phyloP scores from a whole-genome alignment of 768 basidiomycete species.

The Antrodiella citrinella region DNA sequence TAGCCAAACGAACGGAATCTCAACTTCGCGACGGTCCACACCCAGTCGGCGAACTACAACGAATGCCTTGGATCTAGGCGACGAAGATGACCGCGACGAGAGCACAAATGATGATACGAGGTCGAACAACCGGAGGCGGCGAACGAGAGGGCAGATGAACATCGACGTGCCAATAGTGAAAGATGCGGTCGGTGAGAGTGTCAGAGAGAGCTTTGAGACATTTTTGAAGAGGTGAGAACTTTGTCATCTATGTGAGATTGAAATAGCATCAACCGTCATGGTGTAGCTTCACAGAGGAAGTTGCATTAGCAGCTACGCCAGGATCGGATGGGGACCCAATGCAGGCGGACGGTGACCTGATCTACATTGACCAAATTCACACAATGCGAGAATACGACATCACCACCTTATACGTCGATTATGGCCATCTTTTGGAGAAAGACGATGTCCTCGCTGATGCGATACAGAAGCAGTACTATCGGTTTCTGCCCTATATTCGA shows the following conservation, averaged over 20 bases:
- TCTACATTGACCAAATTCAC: slow-evolving; percentile 91
- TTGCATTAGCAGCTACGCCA: slow-evolving; percentile 64
- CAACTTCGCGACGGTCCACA: slow-evolving; percentile 13
- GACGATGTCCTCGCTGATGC: slow-evolving; percentile 94
- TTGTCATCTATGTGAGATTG: not conserved
- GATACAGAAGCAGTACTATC: slow-evolving; percentile 91
- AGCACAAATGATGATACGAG: slow-evolving; percentile 2
- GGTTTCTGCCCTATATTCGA: slow-evolving; percentile 91
- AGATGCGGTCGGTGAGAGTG: slow-evolving; percentile 93
- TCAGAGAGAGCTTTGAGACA: slow-evolving; percentile 83
- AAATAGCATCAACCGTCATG: slow-evolving; percentile 1
- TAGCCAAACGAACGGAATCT: slow-evolving; percentile 26
- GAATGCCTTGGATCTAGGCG: slow-evolving; percentile 25
- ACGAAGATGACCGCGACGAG: slow-evolving; percentile 25
- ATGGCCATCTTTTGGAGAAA: slow-evolving; percentile 76
- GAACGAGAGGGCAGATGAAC: slow-evolving; percentile 37
- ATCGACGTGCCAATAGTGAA: slow-evolving; percentile 80
- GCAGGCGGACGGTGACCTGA: slow-evolving; percentile 49
- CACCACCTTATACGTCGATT: slow-evolving; percentile 96
- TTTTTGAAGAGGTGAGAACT: slow-evolving; percentile 80
- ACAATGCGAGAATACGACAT: slow-evolving; percentile 92
- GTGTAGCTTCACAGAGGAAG: slow-evolving; percentile 73
- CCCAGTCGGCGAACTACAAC: slow-evolving; percentile 22
- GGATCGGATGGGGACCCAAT: slow-evolving; percentile 61
- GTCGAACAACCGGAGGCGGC: slow-evolving; percentile 29